Evolutionary conservation across 352 stramenopile species (phyloP).

Genomic region (Phytophthora cactorum): DNA sequence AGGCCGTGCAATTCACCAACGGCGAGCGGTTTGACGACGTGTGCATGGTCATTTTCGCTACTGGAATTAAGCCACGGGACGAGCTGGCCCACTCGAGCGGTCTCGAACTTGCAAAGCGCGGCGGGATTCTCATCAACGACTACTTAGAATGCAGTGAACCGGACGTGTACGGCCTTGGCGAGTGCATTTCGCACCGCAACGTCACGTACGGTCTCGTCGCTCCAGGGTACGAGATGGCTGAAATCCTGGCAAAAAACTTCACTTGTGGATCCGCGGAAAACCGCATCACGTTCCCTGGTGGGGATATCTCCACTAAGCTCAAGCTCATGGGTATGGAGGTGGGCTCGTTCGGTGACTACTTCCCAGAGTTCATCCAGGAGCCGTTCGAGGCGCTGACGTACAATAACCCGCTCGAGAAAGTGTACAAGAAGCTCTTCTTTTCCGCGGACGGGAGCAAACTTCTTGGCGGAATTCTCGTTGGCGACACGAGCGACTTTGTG

Average conservation of each 20-base stretch:
- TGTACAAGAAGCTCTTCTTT: constrained; percentile 95
- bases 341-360: constrained; percentile 90
- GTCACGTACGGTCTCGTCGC: constrained; percentile 94
- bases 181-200: constrained; percentile 91
- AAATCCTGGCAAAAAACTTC: constrained; percentile 86
- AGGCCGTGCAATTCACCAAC: constrained; percentile 81
- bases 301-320: constrained; percentile 93
- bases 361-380: constrained; percentile 78
- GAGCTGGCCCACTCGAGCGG: constrained; percentile 74
- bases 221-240: constrained; percentile 92
- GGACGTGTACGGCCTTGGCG: constrained; percentile 90
- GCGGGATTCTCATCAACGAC: constrained; percentile 92
- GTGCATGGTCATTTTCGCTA: constrained; percentile 92
- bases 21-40: constrained; percentile 83
- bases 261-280: constrained; percentile 33
- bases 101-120: constrained; percentile 78
- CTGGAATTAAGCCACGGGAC: constrained; percentile 92
- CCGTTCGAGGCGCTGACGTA: constrained; percentile 80
- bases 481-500: constrained; percentile 91
- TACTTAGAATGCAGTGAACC: constrained; percentile 76
- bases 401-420: constrained; percentile 88
- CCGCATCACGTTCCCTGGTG: constrained; percentile 73
- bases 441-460: constrained; percentile 78
- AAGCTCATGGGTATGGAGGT: constrained; percentile 96
- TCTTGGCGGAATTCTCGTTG: constrained; percentile 91